Evolutionary conservation across 2,329 filamentous ascomycete genomes (phyloP).

Genomic region (Botrytis paeoniae): DNA sequence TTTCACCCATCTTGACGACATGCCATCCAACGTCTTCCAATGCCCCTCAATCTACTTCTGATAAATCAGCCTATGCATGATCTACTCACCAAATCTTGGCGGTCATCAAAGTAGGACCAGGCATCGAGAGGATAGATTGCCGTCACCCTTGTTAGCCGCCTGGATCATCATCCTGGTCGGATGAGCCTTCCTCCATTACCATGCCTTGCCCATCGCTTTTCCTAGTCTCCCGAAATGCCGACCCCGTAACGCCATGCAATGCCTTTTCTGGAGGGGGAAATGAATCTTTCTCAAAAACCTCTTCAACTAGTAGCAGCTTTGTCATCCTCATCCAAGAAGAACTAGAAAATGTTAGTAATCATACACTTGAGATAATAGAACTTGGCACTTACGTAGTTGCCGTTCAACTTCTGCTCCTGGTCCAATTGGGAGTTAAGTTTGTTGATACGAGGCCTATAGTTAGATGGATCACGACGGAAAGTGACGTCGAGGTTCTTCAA

Average conservation of each 20-base stretch:
- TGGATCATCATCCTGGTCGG: conserved; percentile 64
- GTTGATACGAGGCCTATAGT: conserved; percentile 97
- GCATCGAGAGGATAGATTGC: conserved; percentile 63
- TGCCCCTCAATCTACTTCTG: conserved; percentile 47
- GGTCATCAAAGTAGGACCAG: conserved; percentile 41
- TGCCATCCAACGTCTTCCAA: conserved; percentile 60
- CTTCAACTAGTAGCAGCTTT: conserved; percentile 54
- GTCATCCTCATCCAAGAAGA: conserved; percentile 84
- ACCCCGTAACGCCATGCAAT: conserved; percentile 37
- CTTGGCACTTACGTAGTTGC: conserved; percentile 74
- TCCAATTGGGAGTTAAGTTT: conserved; percentile 94
- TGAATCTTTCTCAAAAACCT: conserved; percentile 53
- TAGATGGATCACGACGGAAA: conserved; percentile 95
- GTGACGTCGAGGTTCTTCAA: conserved; percentile 96
- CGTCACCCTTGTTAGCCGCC: conserved; percentile 58
- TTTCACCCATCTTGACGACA: conserved; percentile 45
- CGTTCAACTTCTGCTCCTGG: conserved; percentile 90
- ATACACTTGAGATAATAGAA: background rate
- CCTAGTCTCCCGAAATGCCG: conserved; percentile 32
- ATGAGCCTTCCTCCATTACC: conserved; percentile 52
- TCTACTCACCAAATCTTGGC: conserved; percentile 19
- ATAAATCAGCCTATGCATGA: conserved; percentile 13
- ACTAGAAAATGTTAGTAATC: conserved; percentile 48
- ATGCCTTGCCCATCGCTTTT: conserved; percentile 37
- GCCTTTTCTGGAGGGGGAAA: conserved; percentile 31